A percentile compares a stretch with the other conserved stretches of the same genome.
phyloP scores from a whole-genome alignment of 331 rosid species.

The Rosa hybrid region DNA sequence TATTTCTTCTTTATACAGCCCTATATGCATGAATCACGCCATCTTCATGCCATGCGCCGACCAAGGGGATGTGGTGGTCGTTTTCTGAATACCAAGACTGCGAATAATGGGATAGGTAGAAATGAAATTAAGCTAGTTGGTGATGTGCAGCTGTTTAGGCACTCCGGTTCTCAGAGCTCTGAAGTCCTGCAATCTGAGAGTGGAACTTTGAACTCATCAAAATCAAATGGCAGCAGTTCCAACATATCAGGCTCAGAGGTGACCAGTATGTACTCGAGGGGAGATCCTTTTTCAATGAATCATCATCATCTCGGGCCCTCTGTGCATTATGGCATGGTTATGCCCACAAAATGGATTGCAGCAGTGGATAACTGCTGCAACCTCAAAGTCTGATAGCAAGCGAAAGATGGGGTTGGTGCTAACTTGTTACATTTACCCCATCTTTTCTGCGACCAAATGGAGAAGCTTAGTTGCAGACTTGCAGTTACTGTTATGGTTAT shows the following conservation, averaged over 20 bases:
- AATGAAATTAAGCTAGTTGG: slow-evolving; percentile 36
- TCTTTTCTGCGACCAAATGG: slow-evolving; percentile 54
- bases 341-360: slow-evolving; percentile 75
- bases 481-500: slow-evolving; percentile 22
- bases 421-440: slow-evolving; percentile 32
- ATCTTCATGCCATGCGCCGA: slow-evolving; percentile 92
- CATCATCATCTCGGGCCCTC: slow-evolving; percentile 55
- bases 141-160: slow-evolving; percentile 31
- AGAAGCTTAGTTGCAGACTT: slow-evolving; percentile 25
- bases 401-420: slow-evolving; percentile 41
- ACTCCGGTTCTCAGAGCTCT: slow-evolving; percentile 66
- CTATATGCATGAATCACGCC: slow-evolving; percentile 96
- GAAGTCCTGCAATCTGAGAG: slow-evolving; percentile 66
- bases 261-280: slow-evolving; percentile 58
- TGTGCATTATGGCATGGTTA: slow-evolving; percentile 53
- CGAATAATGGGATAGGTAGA: slow-evolving; percentile 31
- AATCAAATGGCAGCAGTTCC: slow-evolving; percentile 55
- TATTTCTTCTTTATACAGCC: slow-evolving; percentile 56
- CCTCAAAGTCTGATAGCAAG: slow-evolving; percentile 57
- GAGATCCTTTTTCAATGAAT: slow-evolving; percentile 46
- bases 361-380: slow-evolving; percentile 70
- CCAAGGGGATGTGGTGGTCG: slow-evolving; percentile 98
- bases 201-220: slow-evolving; percentile 66
- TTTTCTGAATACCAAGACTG: slow-evolving; percentile 64
- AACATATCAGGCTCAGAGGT: slow-evolving; percentile 72